Conservation (phyloP, 2,329 filamentous ascomycete genomes). For the Sphaerulina populicola region DNA sequence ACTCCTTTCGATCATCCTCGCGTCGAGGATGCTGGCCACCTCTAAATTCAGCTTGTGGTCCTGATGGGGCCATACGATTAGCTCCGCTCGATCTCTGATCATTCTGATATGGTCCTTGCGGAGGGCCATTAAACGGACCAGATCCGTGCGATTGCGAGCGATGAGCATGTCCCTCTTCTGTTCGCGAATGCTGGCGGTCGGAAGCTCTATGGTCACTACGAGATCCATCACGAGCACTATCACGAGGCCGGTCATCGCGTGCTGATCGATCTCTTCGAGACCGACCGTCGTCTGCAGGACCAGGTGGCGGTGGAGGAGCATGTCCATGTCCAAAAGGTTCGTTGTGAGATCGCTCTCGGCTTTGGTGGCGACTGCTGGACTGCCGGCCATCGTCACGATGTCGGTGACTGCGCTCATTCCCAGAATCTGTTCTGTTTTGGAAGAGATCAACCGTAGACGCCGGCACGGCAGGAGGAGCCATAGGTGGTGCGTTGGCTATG, state of each 20-base stretch:
- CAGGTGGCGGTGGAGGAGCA: constrained; percentile 17
- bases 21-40: constrained; percentile 14
- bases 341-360: constrained; percentile 24
- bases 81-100: constrained; percentile 17
- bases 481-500: constrained; percentile 15
- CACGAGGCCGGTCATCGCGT: constrained; percentile 18
- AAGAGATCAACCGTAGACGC: constrained; percentile 19
- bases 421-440: constrained; percentile 15
- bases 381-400: constrained; percentile 26
- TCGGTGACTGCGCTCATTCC: constrained; percentile 17
- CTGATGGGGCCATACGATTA: constrained; percentile 12
- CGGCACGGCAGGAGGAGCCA: constrained; percentile 19
- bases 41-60: constrained; percentile 17
- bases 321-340: constrained; percentile 7
- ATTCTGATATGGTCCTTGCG: constrained; percentile 20
- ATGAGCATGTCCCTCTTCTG: constrained; percentile 16
- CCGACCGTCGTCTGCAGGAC: constrained; percentile 22
- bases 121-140: constrained; percentile 9
- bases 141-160: constrained; percentile 15
- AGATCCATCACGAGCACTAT: constrained; percentile 10
- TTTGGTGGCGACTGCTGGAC: constrained; percentile 25
- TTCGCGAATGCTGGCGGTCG: constrained; percentile 2
- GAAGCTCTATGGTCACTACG: constrained; percentile 12
- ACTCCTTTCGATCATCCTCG: constrained; percentile 21
- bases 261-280: constrained; percentile 20